Conservation (phyloP, 306 rosid species). For the Citrullus colocynthis region DNA sequence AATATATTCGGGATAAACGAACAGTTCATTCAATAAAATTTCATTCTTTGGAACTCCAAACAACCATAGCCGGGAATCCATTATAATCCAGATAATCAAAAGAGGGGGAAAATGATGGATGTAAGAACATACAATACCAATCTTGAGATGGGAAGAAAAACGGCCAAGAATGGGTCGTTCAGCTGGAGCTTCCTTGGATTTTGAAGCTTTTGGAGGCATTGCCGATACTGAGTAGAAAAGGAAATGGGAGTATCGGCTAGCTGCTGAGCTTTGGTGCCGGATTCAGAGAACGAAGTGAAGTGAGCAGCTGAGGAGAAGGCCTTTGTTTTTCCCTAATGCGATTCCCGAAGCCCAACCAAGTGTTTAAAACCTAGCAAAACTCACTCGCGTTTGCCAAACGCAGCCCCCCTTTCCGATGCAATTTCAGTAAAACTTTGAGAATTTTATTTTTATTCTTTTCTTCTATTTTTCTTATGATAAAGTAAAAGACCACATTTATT, state of each 20-base stretch:
- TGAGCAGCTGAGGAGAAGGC: background rate
- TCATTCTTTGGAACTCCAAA: background rate
- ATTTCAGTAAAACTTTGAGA: background rate
- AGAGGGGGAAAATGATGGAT: background rate
- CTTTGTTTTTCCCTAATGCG: background rate
- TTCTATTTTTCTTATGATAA: no score
- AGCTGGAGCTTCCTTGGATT: constrained; percentile 73
- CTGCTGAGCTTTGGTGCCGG: background rate
- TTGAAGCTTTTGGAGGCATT: constrained; percentile 89
- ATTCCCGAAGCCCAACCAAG: background rate
- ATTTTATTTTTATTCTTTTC: no score
- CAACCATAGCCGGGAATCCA: background rate
- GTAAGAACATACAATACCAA: constrained; percentile 53
- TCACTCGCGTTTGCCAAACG: background rate
- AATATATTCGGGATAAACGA: background rate
- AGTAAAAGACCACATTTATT: no score
- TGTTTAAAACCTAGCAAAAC: background rate
- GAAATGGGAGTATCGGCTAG: background rate
- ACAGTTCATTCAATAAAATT: background rate
- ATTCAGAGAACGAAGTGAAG: background rate
- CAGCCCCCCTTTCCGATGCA: background rate
- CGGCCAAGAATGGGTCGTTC: constrained; percentile 85
- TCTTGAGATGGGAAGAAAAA: constrained; percentile 85
- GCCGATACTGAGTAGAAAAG: background rate
- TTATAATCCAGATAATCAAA: background rate